These are phyloP conservation scores for Aspergillus sp. DNA, from an alignment of 2,329 filamentous ascomycete genomes.

Conservation along the genomic window DNA sequence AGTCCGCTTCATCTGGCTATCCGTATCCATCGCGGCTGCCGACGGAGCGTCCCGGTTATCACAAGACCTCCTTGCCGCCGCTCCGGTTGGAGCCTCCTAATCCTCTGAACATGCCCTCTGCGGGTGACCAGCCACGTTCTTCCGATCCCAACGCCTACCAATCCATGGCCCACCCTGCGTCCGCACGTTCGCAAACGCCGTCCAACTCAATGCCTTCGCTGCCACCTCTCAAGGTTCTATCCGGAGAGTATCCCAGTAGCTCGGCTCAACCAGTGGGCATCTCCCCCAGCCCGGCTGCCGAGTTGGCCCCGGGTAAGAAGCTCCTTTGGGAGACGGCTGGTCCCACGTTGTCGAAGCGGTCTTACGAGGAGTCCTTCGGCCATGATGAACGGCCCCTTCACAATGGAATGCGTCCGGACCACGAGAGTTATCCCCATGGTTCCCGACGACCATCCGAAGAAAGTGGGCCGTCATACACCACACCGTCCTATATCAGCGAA, in stretches of 20 bases:
- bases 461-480: constrained; percentile 11
- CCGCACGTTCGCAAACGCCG: constrained; percentile 25
- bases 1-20: constrained; percentile 22
- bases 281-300: constrained; percentile 22
- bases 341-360: constrained; percentile 30
- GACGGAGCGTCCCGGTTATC: constrained; percentile 23
- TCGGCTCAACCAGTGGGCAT: constrained; percentile 20
- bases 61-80: constrained; percentile 27
- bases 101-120: constrained; percentile 19
- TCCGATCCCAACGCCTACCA: constrained; percentile 41
- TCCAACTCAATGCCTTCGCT: constrained; percentile 28
- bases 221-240: constrained; percentile 37
- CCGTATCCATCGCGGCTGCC: constrained; percentile 25
- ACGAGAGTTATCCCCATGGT: constrained; percentile 21
- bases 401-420: constrained; percentile 46
- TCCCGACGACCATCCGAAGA: constrained; percentile 28
- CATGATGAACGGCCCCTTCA: constrained; percentile 39
- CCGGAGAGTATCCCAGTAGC: constrained; percentile 26
- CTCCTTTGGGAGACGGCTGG: constrained; percentile 32
- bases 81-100: constrained; percentile 29
- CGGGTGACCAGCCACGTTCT: constrained; percentile 35
- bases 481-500: constrained; percentile 20
- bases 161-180: constrained; percentile 31
- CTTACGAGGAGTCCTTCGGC: constrained; percentile 40
- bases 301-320: constrained; percentile 24